Conservation (phyloP, 2,329 filamentous ascomycete species). For the Onygenales sp. region DNA sequence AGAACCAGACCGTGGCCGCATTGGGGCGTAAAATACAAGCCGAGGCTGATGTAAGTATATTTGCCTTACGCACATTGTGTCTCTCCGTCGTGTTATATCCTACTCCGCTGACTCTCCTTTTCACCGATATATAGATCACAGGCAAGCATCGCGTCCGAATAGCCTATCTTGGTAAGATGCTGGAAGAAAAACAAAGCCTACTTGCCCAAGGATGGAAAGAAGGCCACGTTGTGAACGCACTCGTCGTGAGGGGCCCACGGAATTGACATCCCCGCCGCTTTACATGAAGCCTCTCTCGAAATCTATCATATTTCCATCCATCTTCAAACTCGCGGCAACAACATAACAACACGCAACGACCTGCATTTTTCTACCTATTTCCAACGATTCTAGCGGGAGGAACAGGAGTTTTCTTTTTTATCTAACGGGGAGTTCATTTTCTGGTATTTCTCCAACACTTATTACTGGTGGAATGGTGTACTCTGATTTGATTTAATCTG, state of each 20-base stretch:
- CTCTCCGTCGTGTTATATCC: not conserved
- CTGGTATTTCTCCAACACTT: too few species aligned
- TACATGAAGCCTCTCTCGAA: not conserved
- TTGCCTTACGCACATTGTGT: constrained; percentile 4
- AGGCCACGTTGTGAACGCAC: constrained; percentile 66
- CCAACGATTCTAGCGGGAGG: too few species aligned
- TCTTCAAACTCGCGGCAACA: too few species aligned
- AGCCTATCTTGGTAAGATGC: constrained; percentile 70
- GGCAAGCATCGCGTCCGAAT: constrained; percentile 55
- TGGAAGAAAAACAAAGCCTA: constrained; percentile 59
- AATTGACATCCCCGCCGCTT: not conserved
- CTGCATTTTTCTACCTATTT: too few species aligned
- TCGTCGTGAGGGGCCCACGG: constrained; percentile 39
- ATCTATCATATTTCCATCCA: too few species aligned
- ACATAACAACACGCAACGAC: too few species aligned
- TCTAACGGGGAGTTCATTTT: too few species aligned
- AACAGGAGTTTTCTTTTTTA: too few species aligned
- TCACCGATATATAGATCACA: constrained; percentile 40
- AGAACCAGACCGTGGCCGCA: constrained; percentile 54
- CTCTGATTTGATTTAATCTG: too few species aligned
- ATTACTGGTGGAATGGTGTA: too few species aligned
- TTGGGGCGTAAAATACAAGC: constrained; percentile 55
- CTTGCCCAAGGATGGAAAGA: constrained; percentile 64
- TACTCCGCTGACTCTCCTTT: not conserved
- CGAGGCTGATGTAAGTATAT: constrained; percentile 50